These are phyloP conservation scores for Allium cepa DNA, from an alignment of 106 monocot genomes.

Conservation along the genomic window DNA sequence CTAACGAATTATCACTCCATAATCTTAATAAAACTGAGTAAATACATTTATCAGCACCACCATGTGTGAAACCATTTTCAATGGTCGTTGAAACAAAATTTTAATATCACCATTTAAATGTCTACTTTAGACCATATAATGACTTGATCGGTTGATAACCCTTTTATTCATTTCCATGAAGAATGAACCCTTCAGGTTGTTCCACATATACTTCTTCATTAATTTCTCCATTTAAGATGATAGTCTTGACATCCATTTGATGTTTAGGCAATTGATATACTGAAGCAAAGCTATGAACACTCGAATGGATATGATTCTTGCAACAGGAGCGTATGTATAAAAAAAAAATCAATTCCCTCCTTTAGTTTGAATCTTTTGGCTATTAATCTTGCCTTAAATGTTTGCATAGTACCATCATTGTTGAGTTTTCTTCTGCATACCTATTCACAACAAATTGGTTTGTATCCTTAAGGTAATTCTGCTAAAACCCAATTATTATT, in stretches of 20 bases:
- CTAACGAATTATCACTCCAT: no score
- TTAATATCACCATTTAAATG: not conserved
- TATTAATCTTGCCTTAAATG: not conserved
- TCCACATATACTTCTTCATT: no score
- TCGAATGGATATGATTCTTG: not conserved
- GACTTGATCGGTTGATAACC: not conserved
- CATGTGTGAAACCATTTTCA: not conserved
- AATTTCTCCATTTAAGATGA: not conserved
- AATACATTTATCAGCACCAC: not conserved
- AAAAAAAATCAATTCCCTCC: not conserved
- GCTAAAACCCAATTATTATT: not conserved
- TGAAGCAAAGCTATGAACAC: not conserved
- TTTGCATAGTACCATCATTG: not conserved
- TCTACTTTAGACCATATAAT: not conserved
- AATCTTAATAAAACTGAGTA: no score
- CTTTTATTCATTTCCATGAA: not conserved
- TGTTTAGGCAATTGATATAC: no score
- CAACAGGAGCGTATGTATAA: not conserved
- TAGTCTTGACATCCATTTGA: not conserved
- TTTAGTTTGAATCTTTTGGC: not conserved
- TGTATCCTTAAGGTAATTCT: not conserved
- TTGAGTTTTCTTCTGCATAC: not conserved
- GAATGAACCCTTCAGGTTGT: no score
- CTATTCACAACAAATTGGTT: not conserved
- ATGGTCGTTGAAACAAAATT: not conserved